Base-by-base conservation (phyloP, 768 basidiomycete genomes). In the Cubamyces lactineus region DNA sequence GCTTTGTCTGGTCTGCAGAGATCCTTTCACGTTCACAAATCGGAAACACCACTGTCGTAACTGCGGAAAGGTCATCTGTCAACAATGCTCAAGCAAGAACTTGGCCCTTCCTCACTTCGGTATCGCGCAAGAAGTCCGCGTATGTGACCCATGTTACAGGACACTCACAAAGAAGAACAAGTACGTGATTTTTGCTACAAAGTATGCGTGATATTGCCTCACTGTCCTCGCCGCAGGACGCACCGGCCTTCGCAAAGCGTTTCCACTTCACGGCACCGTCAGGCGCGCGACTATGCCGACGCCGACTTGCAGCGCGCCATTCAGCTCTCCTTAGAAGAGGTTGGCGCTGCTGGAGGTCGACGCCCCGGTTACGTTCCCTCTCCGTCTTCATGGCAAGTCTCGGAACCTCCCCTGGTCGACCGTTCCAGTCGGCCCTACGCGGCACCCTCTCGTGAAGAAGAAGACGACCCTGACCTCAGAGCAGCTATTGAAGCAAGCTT, bases 31-130 rank as follows among this genome's bases (percentile, higher is more conserved):
- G 0, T 95, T 98, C 72, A 97, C 95, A 30, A 98, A 98, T 72
- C 85, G 97, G 53, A 98, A 98, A 72, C 97, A 99, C 69, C 97
- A 99, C 70, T 99, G 97, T 72, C 86, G 97, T 15, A 98, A 98
- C 73, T 99, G 97, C 75, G 97, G 97, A 8, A 88, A 90, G 72
- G 94, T 98, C 15, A 98, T 97, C 71, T 96, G 98, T 75, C 94
- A 96, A 57, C 82, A 86, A 43, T 99, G 97, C 73, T 96, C 94
- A 0, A 88, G 91, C 38, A 91, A 94, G 74, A 78, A 82, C 2
- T 85, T 93, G 74, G 79, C 93, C 0, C 80, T 98, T 23, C 96
- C 97, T 4, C 92, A 95, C 72, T 96, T 93, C 69, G 97, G 97
- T 12, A 95, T 99, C 66, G 80, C 86, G 1, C 89, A 97, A 70